Base-by-base conservation (phyloP, 495 filamentous ascomycete species). In the Cercophora scortea region DNA sequence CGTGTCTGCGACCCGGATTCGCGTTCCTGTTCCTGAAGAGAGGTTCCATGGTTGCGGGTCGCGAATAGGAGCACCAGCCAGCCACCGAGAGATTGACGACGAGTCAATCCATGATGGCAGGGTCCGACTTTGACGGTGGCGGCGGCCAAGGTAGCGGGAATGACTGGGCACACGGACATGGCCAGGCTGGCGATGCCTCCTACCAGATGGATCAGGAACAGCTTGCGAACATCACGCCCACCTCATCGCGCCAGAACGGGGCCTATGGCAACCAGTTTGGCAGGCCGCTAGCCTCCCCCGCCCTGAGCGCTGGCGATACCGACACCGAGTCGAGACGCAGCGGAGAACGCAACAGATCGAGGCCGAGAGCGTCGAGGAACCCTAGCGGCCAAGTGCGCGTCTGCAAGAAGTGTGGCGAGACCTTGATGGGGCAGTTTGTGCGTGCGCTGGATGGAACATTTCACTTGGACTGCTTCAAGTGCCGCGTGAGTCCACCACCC, bases 401-500 rank as follows among this genome's bases (percentile, higher is more conserved):
- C 9, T 98, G 93, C 67, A 89, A 89, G 57, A 96, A 96, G 66
- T 98, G 93, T 64, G 81, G 80, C 52, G 85, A 89, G 56, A 73
- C 82, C 42, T 75, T 99, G 58, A 92, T 88, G 1, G 94, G 94
- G 16, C 94, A 97, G 66, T 99, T 96, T 67, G 93, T 99, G 47
- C 81, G 93, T 56, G 93, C 93, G 9, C 68, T 99, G 34, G 87
- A 87, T 19, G 90, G 87, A 33, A 96, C 92, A 46, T 99, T 86
- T 65, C 93, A 99, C 77, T 72, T 99, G 49, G 93, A 99, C 61
- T 99, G 93, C 75, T 99, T 99, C 67, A 93, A 86, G 68, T 99
- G 93, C 70, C 80, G 89, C 69, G 93, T 97, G 79, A 74, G 87
- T 79, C 38, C 32, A 43, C 32, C n/a, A 41, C 16, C 39, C 36